Base-by-base conservation (phyloP, 176 grass and related monocot genomes). In the Phyllostachys edulis region DNA sequence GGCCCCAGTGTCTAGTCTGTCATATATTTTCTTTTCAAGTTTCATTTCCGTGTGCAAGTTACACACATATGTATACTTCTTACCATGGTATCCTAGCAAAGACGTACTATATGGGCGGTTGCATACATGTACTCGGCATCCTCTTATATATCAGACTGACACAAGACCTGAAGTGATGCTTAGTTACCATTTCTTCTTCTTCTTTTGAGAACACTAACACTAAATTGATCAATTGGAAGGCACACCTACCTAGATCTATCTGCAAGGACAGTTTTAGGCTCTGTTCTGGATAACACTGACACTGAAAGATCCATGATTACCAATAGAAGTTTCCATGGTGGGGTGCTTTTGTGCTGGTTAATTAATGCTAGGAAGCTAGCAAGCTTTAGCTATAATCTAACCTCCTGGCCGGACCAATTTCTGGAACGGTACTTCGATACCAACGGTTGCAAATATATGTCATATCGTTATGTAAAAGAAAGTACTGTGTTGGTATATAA, bases 231-330 rank as follows among this genome's bases (percentile, higher is more conserved):
- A 10, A 26, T 12, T 34, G 59, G 27, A 45, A 63, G 36, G 40
- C 50, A 34, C 39, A 77, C 47, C 78, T 73, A 78, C 57, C 79
- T 82, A 83, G 11, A 78, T 41, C 67, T 67, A 61, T 65, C 59
- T 16, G 73, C 39, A 46, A 73, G 73, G 84, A 60, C 73, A 86
- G 67, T 50, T 34, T 13, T 40, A 13, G 39, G 47, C 1, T 46
- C 17, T 10, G 38, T 64, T 83, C 55, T 51, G 52, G 73, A 69
- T 63, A 64, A 63, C 78, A 71, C 0, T 4, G 79, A 78, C 79
- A 20, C 13, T 60, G 73, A 82, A 67, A 2, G 79, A 32, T 56
- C 37, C 73, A 40, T 73, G 47, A 67, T 51, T 14, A 83, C 16
- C 11, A n/a, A 3, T 7, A 50, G 64, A 81, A 81, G 61, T 5